phyloP scores from a whole-genome alignment of 441 rosid species.

The Pelargonium cotyledonis region DNA sequence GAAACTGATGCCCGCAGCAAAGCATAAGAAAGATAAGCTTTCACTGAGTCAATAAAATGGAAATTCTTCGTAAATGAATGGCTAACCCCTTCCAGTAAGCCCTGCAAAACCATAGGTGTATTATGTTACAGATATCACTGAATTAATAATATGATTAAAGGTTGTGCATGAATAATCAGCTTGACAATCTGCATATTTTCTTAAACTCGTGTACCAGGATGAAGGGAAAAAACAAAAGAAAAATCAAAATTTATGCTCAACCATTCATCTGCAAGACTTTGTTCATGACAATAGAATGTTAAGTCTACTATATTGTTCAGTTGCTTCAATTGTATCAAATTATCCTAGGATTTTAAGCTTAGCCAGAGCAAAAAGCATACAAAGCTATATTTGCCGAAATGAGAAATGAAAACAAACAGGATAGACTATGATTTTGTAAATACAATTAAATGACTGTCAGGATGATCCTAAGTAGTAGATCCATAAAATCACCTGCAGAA shows the following conservation, averaged over 20 bases:
- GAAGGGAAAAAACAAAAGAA: background rate
- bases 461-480: slow-evolving; percentile 1
- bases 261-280: background rate
- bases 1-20: slow-evolving; percentile 95
- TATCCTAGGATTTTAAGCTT: background rate
- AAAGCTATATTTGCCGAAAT: background rate
- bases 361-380: background rate
- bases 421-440: background rate
- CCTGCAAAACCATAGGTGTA: slow-evolving; percentile 45
- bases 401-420: background rate
- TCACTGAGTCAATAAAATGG: slow-evolving; percentile 96
- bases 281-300: background rate
- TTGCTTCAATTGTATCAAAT: background rate
- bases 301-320: background rate
- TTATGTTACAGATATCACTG: background rate
- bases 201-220: background rate
- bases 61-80: slow-evolving; percentile 88
- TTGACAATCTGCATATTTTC: background rate
- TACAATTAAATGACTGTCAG: background rate
- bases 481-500: slow-evolving; percentile 68
- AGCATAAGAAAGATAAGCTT: slow-evolving; percentile 97
- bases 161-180: background rate
- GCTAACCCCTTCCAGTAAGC: slow-evolving; percentile 89
- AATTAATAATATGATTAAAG: background rate
- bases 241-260: background rate